Base-by-base conservation (phyloP, 1,284 basidiomycete species). In the Singerocomus rubriflavus region DNA sequence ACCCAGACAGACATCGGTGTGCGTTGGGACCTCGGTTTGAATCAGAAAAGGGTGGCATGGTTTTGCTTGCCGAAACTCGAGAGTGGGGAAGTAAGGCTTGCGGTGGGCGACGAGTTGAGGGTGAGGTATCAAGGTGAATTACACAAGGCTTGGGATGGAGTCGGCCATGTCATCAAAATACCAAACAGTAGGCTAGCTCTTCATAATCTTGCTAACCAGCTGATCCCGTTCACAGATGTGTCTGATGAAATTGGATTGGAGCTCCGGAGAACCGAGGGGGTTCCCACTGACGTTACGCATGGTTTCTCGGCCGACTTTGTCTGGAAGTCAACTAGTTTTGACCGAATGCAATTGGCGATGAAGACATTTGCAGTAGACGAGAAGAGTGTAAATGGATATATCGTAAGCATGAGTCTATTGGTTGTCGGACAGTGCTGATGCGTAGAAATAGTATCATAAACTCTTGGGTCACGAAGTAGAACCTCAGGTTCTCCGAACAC, bases 251-350 rank as follows among this genome's bases (percentile, higher is more conserved):
- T 99, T 66, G 95, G 88, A 5, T 76, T 99, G 54, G 97, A 99
- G 70, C 77, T 99, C 40, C 79, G 93, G 53, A 79, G 90, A 47
- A 85, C 90, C 6, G 95, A 98, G 57, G 92, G 91, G n/a, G 95
- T 97, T 6, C 97, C 97, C 3, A 84, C 88, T 17, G 94, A 99
- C 44, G 85, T 94, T 73, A 96, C 92, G 0, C 92, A 96, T 65
- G 92, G 93, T 61, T 99, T 97, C 65, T 88, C 91, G 0, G 95
- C 88, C 37, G 97, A 99, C 68, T 99, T 99, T 64, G 94, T 99
- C 13, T 99, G 97, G 97, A 99, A 99, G 71, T 94, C 93, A 7
- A 99, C 97, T 1, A 97, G 93, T 66, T 99, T 99, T 62, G 96
- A 98, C 69, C 83, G 97, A 48, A 99, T 99, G 97, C 97, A 99